Evolutionary conservation across 116 monocot genomes (phyloP), one percentile per base, ranked within the genome.

Genomic region (Posidonia oceanica): DNA sequence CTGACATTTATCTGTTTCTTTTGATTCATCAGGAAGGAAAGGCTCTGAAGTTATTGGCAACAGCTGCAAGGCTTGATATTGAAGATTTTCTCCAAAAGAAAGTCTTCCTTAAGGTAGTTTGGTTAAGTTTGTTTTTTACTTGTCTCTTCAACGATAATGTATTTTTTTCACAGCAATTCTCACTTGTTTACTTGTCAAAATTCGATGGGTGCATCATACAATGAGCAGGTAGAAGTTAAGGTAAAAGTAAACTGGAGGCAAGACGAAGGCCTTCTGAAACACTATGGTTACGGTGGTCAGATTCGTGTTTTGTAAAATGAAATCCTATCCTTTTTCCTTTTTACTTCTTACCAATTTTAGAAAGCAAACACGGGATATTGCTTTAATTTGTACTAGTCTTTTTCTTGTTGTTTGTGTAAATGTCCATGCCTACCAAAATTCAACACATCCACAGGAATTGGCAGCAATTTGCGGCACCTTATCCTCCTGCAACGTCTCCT

Each of bases 81-180:
- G 89, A 98, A 79, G 93, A 92, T 80, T 98, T 92, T 70, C 72
- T 92, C 67, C 89, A 89, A 69, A 97, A 92, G 77, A 89, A 89
- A 77, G 85, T 92, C 54, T 97, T 57, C 72, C 80, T 97, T 36
- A 92, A 97, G 93, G 98, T 92, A 54, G 2, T 36, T 18, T 4
- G 10, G 8, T 16, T 2, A 44, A 39, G 41, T 39, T 67, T 67
- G 36, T 13, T 57, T 18, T 54, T 17, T 15, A 7, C 12, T 36
- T 55, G 18, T 40, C 38, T 58, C 41, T n/a, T 42, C 41, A 17
- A 66, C 11, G 10, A 16, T 18, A n/a, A n/a, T 18, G 7, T 18
- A 14, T 21, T 66, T 66, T 42, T 14, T 10, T 66, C 20, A 16
- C 6, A 41, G 17, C 39, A 41, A 65, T 17, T 5, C 0, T 41